These are phyloP conservation scores for Lasiosphaeria ovina DNA, from an alignment of 495 filamentous ascomycete genomes.

Conservation along the genomic window DNA sequence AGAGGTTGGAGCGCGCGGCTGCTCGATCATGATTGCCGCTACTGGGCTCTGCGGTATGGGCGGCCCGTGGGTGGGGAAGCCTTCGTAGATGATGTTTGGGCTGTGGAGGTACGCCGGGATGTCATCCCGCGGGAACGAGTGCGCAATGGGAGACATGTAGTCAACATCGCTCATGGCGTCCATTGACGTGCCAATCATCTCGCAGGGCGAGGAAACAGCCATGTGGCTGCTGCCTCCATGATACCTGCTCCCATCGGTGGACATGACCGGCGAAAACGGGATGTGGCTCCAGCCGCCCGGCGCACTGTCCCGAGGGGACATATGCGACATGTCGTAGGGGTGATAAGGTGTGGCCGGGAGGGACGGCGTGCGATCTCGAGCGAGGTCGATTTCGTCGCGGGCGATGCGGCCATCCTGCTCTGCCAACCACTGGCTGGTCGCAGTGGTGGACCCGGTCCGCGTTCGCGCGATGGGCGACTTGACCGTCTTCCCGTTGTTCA, in stretches of 20 bases:
- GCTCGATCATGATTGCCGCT: conserved; percentile 51
- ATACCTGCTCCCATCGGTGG: conserved; percentile 26
- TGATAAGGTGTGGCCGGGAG: conserved; percentile 35
- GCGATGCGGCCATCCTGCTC: conserved; percentile 33
- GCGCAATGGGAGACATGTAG: conserved; percentile 52
- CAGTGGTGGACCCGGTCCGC: conserved; percentile 38
- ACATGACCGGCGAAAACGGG: conserved; percentile 29
- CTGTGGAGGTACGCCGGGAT: conserved; percentile 49
- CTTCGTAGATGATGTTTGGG: conserved; percentile 52
- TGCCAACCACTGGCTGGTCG: conserved; percentile 36
- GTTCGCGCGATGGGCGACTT: conserved; percentile 33
- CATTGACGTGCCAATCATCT: conserved; percentile 47
- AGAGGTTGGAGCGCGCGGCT: conserved; percentile 47
- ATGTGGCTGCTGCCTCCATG: conserved; percentile 22
- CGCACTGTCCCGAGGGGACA: conserved; percentile 36
- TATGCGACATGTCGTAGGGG: conserved; percentile 37
- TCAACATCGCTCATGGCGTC: conserved; percentile 55
- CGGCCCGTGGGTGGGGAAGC: conserved; percentile 46
- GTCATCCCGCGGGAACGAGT: conserved; percentile 52
- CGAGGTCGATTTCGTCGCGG: conserved; percentile 34
- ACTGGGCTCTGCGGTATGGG: conserved; percentile 51
- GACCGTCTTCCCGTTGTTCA: conserved; percentile 48
- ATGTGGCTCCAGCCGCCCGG: conserved; percentile 35
- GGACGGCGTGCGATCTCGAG: conserved; percentile 21
- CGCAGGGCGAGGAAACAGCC: conserved; percentile 31